These are phyloP conservation scores for Apiotrichum mycotoxinovorans DNA, from an alignment of 1,284 basidiomycete genomes.

Conservation along the genomic window DNA sequence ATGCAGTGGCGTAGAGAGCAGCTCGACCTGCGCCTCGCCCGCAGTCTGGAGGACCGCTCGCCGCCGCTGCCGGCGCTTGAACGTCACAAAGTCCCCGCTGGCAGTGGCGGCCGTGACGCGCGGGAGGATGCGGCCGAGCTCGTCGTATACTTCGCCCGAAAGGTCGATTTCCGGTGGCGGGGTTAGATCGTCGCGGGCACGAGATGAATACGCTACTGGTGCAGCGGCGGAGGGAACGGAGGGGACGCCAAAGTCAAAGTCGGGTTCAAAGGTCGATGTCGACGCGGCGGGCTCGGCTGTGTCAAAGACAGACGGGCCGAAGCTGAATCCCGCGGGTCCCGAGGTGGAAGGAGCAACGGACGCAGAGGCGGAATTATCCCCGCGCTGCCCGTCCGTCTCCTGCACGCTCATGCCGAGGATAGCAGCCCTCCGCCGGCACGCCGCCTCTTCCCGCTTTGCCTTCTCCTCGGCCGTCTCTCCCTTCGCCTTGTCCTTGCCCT, in stretches of 20 bases:
- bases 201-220: background rate
- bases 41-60: slow-evolving; percentile 2
- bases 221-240: background rate
- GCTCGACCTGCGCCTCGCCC: slow-evolving; percentile 10
- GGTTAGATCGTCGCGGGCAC: slow-evolving; percentile 15
- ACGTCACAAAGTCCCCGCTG: slow-evolving; percentile 29
- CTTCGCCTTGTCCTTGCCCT: background rate
- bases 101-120: slow-evolving; percentile 35
- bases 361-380: background rate
- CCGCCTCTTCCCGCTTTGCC: too few relatives aligned
- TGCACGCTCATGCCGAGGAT: background rate
- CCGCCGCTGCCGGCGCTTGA: slow-evolving; percentile 30
- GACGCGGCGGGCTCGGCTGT: background rate
- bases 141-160: slow-evolving; percentile 14
- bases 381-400: background rate
- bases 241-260: slow-evolving; percentile 7
- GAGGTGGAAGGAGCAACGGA: background rate
- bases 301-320: background rate
- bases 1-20: slow-evolving; percentile 44
- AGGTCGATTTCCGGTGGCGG: slow-evolving; percentile 22
- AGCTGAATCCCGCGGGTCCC: background rate
- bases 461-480: background rate
- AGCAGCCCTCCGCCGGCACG: too few relatives aligned
- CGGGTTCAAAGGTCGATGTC: background rate
- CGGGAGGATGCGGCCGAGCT: slow-evolving; percentile 20